These are phyloP conservation scores for Rubroboletus pulcherrimus DNA, from an alignment of 768 basidiomycete genomes.

Conservation along the genomic window DNA sequence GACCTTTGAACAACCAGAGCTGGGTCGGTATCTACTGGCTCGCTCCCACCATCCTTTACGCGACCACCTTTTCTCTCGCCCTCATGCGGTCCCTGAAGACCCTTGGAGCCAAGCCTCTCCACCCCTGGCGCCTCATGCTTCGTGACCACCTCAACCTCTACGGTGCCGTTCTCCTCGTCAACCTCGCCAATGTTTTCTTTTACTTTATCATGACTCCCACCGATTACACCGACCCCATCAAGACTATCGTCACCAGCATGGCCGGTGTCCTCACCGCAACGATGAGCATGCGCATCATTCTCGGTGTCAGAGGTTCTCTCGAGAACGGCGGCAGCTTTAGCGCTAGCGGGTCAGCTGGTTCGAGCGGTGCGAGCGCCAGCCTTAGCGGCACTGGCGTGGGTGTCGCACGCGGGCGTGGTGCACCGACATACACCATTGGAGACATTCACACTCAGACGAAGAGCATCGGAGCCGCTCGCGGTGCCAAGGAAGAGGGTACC, in stretches of 20 bases:
- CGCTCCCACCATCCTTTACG: conserved; percentile 65
- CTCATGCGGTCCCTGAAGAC: conserved; percentile 22
- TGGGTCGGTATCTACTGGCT: conserved; percentile 91
- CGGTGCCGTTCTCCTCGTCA: conserved; percentile 74
- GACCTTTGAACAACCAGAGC: conserved; percentile 55
- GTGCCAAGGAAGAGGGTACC: conserved; percentile 37
- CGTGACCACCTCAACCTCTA: conserved; percentile 87
- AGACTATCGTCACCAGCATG: conserved; percentile 82
- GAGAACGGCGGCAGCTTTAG: conserved; percentile 68
- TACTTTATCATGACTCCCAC: conserved; percentile 81
- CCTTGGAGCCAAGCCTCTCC: conserved; percentile 45
- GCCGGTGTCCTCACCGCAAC: conserved; percentile 83
- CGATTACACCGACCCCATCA: conserved; percentile 59
- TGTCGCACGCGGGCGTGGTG: conserved; percentile 27
- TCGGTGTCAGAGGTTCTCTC: conserved; percentile 76
- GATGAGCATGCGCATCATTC: conserved; percentile 84
- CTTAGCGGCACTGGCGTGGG: conserved; percentile 19
- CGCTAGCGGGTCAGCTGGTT: conserved; percentile 40
- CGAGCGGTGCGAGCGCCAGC: conserved; percentile 49
- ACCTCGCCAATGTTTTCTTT: conserved; percentile 81
- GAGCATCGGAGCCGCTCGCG: conserved; percentile 42
- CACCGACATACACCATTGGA: conserved; percentile 40
- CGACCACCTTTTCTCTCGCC: conserved; percentile 26
- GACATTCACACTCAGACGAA: conserved; percentile 51
- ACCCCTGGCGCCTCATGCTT: conserved; percentile 83